Evolutionary conservation across 78 protist genomes (phyloP).

Genomic region (Protostelium mycophagum): DNA sequence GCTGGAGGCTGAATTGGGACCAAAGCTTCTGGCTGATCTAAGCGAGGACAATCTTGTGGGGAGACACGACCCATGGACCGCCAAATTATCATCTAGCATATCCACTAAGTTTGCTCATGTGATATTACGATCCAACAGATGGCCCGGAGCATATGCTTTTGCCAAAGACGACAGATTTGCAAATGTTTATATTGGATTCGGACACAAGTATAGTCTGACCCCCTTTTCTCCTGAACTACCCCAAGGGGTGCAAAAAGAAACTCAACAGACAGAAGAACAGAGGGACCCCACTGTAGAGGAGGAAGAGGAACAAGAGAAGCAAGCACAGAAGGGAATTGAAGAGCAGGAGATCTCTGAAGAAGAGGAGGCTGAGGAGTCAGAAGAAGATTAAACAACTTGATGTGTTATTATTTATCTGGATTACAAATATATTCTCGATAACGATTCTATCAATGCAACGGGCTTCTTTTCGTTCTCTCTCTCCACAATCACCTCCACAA

Average conservation of each 20-base stretch:
- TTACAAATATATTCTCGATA: not conserved
- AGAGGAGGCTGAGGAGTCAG: not conserved
- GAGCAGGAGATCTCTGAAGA: not conserved
- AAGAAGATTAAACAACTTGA: not conserved
- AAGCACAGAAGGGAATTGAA: not conserved
- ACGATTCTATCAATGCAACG: not conserved
- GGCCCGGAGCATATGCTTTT: conserved; percentile 38
- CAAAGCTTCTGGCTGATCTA: conserved; percentile 1
- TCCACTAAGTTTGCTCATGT: not conserved
- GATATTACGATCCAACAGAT: conserved; percentile 2
- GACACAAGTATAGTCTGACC: conserved; percentile 5
- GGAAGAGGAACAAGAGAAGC: not conserved
- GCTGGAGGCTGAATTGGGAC: conserved; percentile 5
- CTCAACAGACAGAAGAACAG: not conserved
- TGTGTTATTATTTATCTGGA: no score
- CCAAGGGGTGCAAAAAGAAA: not conserved
- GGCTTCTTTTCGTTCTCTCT: not conserved
- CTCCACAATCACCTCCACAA: not conserved
- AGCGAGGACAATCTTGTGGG: not conserved
- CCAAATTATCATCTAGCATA: not conserved
- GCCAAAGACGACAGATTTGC: conserved; percentile 1
- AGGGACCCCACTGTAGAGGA: conserved; percentile 1
- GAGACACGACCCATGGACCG: not conserved
- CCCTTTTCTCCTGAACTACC: conserved; percentile 24
- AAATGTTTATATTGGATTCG: conserved; percentile 30